These are phyloP conservation scores for Pichia norvegensis DNA, from an alignment of 1,139 yeast species.

Conservation along the genomic window DNA sequence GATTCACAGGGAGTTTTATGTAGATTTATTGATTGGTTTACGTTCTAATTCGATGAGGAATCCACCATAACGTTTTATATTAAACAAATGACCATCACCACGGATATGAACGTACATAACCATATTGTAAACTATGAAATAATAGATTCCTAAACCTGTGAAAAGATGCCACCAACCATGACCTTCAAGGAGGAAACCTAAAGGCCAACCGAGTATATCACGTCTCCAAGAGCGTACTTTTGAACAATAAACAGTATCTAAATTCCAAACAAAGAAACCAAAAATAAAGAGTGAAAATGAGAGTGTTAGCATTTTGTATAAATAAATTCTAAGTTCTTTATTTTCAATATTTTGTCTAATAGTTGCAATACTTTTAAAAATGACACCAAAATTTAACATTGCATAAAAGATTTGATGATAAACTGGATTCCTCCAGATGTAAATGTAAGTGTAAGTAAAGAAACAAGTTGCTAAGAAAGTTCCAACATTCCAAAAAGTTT, in stretches of 20 bases:
- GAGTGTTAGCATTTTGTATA: constrained; percentile 23
- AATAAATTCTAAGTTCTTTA: constrained; percentile 13
- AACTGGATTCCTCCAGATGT: constrained; percentile 69
- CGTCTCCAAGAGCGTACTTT: constrained; percentile 58
- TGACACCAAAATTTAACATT: constrained; percentile 39
- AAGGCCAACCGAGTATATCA: constrained; percentile 67
- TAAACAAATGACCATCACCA: constrained; percentile 24
- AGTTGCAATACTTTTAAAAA: constrained; percentile 24
- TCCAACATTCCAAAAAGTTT: constrained; percentile 26
- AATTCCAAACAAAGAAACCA: constrained; percentile 80
- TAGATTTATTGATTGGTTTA: constrained; percentile 1
- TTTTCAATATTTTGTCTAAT: constrained; percentile 20
- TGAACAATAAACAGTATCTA: constrained; percentile 78
- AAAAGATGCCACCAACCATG: constrained; percentile 98
- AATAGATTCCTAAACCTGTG: constrained; percentile 60
- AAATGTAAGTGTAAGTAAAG: constrained; percentile 54
- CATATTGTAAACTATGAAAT: constrained; percentile 29
- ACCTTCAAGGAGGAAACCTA: constrained; percentile 81
- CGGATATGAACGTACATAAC: constrained; percentile 27
- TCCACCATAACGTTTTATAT: constrained; percentile 24
- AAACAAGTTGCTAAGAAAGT: constrained; percentile 50
- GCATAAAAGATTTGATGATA: constrained; percentile 82
- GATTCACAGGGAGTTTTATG: constrained; percentile 6
- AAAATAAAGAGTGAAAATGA: constrained; percentile 40
- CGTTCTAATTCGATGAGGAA: constrained; percentile 25